Conservation (phyloP, 306 rosid species). For the Trifolium dubium region DNA sequence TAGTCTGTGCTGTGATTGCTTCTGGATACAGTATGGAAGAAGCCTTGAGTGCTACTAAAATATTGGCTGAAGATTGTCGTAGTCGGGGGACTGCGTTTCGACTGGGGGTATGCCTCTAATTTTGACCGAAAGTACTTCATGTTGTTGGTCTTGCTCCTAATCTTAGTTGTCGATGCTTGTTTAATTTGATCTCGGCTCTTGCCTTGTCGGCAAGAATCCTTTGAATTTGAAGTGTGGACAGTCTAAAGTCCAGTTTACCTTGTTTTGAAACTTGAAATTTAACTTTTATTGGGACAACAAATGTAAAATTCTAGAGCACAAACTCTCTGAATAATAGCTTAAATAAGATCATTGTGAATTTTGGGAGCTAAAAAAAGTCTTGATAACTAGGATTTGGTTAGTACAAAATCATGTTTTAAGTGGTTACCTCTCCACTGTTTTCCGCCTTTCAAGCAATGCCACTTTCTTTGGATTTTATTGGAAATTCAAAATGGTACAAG, state of each 20-base stretch:
- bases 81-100: slow-evolving; percentile 90
- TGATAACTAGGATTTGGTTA: no score
- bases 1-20: slow-evolving; percentile 92
- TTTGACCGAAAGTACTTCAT: slow-evolving; percentile 1
- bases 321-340: neutral
- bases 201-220: neutral
- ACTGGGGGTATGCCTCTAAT: slow-evolving; percentile 72
- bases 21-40: slow-evolving; percentile 93
- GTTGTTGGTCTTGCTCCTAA: neutral
- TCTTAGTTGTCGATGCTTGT: neutral
- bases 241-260: neutral
- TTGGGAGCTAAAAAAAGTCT: no score
- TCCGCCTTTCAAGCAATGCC: neutral
- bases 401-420: neutral
- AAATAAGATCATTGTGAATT: no score
- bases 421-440: slow-evolving; percentile 19
- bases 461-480: slow-evolving; percentile 1
- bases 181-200: neutral
- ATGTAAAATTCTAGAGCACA: neutral
- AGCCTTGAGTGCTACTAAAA: slow-evolving; percentile 78
- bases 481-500: neutral
- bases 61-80: slow-evolving; percentile 90
- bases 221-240: slow-evolving; percentile 9
- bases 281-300: neutral
- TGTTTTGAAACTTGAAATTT: neutral